These are phyloP conservation scores for Suillus fuscotomentosus DNA, from an alignment of 768 basidiomycete genomes.

Conservation along the genomic window DNA sequence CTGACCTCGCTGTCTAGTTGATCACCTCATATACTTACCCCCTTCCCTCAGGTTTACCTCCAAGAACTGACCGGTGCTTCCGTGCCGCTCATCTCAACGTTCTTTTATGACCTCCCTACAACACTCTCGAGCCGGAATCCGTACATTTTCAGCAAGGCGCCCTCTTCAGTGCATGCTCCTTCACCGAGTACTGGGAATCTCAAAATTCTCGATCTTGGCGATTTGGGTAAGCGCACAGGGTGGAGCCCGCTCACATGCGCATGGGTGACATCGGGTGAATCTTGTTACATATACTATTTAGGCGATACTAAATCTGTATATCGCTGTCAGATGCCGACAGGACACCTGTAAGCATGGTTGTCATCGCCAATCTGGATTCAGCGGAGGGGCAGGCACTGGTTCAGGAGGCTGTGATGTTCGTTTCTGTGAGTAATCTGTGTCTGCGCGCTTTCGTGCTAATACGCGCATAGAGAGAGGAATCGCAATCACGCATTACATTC, in stretches of 20 bases:
- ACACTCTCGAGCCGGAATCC: conserved; percentile 70
- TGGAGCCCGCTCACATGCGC: conserved; percentile 22
- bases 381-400: conserved; percentile 54
- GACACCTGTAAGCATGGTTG: conserved; percentile 47
- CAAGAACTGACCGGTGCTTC: conserved; percentile 55
- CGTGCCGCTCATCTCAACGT: conserved; percentile 54
- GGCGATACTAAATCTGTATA: not conserved
- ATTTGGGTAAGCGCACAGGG: conserved; percentile 1
- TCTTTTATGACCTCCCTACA: conserved; percentile 89
- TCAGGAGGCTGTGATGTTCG: conserved; percentile 61
- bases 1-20: not conserved
- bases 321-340: conserved; percentile 10
- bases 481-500: conserved; percentile 65
- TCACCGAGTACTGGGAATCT: conserved; percentile 47
- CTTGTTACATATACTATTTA: conserved; percentile 12
- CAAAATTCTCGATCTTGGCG: conserved; percentile 31
- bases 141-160: conserved; percentile 59
- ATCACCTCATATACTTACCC: not conserved
- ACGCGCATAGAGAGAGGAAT: conserved; percentile 38
- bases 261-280: conserved; percentile 67
- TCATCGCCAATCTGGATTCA: conserved; percentile 80
- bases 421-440: conserved; percentile 21
- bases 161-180: conserved; percentile 49
- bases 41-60: conserved; percentile 48
- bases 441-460: conserved; percentile 7